phyloP scores from a whole-genome alignment of 371 early-diverging fungal species.

The Cokeromyces recurvatus region DNA sequence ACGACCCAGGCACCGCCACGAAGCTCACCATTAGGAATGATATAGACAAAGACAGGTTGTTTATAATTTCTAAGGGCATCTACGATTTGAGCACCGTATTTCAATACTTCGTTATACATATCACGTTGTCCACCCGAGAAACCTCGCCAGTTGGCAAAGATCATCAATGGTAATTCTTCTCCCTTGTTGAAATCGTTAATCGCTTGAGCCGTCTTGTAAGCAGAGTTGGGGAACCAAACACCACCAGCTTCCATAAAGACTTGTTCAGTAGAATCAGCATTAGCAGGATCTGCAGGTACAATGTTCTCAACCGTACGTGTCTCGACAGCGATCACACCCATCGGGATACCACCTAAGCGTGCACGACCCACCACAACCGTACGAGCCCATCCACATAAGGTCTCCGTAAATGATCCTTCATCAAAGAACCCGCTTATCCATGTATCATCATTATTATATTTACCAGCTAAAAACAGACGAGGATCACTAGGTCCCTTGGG shows the following conservation, averaged over 20 bases:
- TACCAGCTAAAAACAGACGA: slow-evolving; percentile 83
- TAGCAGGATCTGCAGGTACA: slow-evolving; percentile 94
- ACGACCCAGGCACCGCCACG: slow-evolving; percentile 99
- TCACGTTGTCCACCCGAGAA: slow-evolving; percentile 99
- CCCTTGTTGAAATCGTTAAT: slow-evolving; percentile 98
- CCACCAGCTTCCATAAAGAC: slow-evolving; percentile 91
- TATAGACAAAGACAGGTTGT: slow-evolving; percentile 96
- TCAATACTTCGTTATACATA: slow-evolving; percentile 97
- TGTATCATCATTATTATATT: slow-evolving; percentile 49
- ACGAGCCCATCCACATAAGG: slow-evolving; percentile 64
- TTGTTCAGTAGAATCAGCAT: slow-evolving; percentile 85
- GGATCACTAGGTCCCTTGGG: slow-evolving; percentile 89
- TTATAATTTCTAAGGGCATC: slow-evolving; percentile 91
- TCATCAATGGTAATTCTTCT: slow-evolving; percentile 95
- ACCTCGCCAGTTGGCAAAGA: slow-evolving; percentile 99
- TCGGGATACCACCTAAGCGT: slow-evolving; percentile 92
- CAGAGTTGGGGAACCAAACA: slow-evolving; percentile 98
- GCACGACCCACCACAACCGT: slow-evolving; percentile 88
- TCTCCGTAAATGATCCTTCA: slow-evolving; percentile 85
- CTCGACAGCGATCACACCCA: slow-evolving; percentile 96
- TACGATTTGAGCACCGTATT: slow-evolving; percentile 97
- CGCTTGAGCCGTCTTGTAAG: slow-evolving; percentile 98
- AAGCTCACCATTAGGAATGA: slow-evolving; percentile 93
- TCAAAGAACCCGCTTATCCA: slow-evolving; percentile 93
- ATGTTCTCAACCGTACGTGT: slow-evolving; percentile 88